Conservation (phyloP, 1,139 yeast species). For the Sugiyamaella novakii region DNA sequence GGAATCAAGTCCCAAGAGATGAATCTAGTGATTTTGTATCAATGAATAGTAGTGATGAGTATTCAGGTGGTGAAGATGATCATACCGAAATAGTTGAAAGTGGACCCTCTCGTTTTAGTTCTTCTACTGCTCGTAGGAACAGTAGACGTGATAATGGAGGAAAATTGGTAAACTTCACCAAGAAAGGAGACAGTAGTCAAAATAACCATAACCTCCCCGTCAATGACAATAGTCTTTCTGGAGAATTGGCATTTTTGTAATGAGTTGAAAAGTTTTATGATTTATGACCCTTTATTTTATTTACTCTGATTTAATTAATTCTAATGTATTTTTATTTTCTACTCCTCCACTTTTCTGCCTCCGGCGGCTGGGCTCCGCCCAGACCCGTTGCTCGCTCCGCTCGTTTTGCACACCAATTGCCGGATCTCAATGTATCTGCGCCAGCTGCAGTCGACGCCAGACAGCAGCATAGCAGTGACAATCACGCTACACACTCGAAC, state of each 20-base stretch:
- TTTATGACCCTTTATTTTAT: conserved; percentile 8
- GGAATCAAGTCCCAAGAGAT: conserved; percentile 34
- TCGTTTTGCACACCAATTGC: no score
- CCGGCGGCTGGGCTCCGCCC: not conserved
- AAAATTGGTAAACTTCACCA: conserved; percentile 16
- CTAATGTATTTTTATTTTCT: conserved; percentile 8
- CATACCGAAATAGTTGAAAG: conserved; percentile 17
- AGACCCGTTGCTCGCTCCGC: no score
- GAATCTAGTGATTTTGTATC: conserved; percentile 20
- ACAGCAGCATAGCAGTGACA: no score
- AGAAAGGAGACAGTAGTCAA: conserved; percentile 15
- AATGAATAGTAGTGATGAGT: conserved; percentile 16
- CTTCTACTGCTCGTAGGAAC: conserved; percentile 11
- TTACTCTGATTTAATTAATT: conserved; percentile 3
- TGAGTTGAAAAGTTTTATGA: conserved; percentile 2
- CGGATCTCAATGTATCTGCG: no score
- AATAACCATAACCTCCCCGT: conserved; percentile 10
- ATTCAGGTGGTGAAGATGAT: conserved; percentile 20
- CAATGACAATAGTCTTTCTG: conserved; percentile 15
- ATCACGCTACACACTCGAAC: no score
- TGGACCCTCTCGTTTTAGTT: conserved; percentile 17
- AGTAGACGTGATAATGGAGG: conserved; percentile 19
- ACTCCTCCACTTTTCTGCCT: no score
- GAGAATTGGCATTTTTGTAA: conserved; percentile 14
- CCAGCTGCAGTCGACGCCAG: no score